Percentiles rank a stretch among this genome's conserved stretches.
These are phyloP conservation scores for Diutina mesorugosa DNA, from an alignment of 1,139 yeast genomes.

Conservation along the genomic window DNA sequence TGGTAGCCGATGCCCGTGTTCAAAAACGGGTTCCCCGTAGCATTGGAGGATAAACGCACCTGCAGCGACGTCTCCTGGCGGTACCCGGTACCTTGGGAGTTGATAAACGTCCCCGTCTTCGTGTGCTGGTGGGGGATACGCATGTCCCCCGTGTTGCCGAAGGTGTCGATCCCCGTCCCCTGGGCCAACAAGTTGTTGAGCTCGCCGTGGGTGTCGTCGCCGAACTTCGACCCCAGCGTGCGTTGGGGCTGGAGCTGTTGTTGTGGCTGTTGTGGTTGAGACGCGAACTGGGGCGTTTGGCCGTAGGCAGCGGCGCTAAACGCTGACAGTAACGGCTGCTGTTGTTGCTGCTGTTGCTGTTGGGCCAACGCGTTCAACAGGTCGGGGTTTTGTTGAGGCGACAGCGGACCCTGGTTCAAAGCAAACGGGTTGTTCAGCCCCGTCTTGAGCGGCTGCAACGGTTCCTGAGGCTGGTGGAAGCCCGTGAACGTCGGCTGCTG, in stretches of 20 bases:
- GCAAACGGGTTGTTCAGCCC: conserved; percentile 93
- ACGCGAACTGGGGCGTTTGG: conserved; percentile 5
- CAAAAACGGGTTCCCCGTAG: conserved; percentile 64
- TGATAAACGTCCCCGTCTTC: conserved; percentile 63
- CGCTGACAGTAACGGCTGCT: conserved; percentile 8
- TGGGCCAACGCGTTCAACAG: conserved; percentile 1
- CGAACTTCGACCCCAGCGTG: conserved; percentile 24
- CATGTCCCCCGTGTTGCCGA: conserved; percentile 84
- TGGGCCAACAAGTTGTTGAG: conserved; percentile 68
- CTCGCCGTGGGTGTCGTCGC: conserved; percentile 42
- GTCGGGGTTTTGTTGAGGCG: conserved; percentile 8
- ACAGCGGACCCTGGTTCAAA: conserved; percentile 16
- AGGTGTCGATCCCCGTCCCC: conserved; percentile 91
- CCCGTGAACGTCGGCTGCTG: conserved; percentile 3
- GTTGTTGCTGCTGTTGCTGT: conserved; percentile 4
- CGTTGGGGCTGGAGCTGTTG: conserved; percentile 12
- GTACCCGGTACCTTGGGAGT: conserved; percentile 80
- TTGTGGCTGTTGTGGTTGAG: conserved; percentile 7
- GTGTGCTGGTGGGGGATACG: conserved; percentile 94
- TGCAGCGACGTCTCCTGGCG: conserved; percentile 31
- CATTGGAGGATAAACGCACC: conserved; percentile 26
- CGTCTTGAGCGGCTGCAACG: conserved; percentile 41
- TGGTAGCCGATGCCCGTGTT: conserved; percentile 56
- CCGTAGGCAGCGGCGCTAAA: conserved; percentile 11
- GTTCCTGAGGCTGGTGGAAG: conserved; percentile 1